Base-by-base conservation (phyloP, 768 basidiomycete genomes). In the Phanerochaete sordida region DNA sequence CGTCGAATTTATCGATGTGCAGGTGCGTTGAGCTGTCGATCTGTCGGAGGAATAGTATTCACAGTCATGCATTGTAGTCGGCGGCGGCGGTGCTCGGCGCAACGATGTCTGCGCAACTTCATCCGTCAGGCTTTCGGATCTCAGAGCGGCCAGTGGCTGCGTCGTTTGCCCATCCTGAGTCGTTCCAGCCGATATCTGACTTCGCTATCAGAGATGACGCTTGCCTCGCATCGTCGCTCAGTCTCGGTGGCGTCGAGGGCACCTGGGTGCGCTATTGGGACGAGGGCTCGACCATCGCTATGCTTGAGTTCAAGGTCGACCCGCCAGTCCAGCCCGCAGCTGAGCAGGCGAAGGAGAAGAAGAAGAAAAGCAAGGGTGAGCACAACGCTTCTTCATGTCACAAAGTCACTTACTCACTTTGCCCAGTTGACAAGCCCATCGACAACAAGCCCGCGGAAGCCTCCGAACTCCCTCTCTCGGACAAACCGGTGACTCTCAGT, bases 71-170 rank as follows among this genome's bases (percentile, higher is more conserved):
- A 33, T 51, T 56, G 6, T 58, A 98, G 93, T 88, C 91, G 21
- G 94, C 96, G 1, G 82, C 91, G 4, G 77, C 84, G 0, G 86
- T 95, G 9, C 79, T 98, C 13, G 91, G 86, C 4, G 85, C 87
- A n/a, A 89, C 86, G 7, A 91, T 97, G 86, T 93, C 91, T 43
- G 82, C 92, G 2, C 83, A 87, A 62, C 77, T 91, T 13, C 93
- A 97, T 71, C 95, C 96, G 0, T 84, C 86, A n/a, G 96, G 96
- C 5, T 98, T 98, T 75, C 82, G 92, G 8, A 96, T 98, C 49
- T 91, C 91, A 2, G 88, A 92, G 68, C 83, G 86, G 30, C 90
- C 94, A 1, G 90, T 95, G 12, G 95, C 95, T 11, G 87, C 90
- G 8, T 96, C 95, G 15, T 98, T 97, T 72, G 93, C 93, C 47